These are phyloP conservation scores for Aureobasidium sp. DNA, from an alignment of 2,329 filamentous ascomycete genomes.

Conservation along the genomic window DNA sequence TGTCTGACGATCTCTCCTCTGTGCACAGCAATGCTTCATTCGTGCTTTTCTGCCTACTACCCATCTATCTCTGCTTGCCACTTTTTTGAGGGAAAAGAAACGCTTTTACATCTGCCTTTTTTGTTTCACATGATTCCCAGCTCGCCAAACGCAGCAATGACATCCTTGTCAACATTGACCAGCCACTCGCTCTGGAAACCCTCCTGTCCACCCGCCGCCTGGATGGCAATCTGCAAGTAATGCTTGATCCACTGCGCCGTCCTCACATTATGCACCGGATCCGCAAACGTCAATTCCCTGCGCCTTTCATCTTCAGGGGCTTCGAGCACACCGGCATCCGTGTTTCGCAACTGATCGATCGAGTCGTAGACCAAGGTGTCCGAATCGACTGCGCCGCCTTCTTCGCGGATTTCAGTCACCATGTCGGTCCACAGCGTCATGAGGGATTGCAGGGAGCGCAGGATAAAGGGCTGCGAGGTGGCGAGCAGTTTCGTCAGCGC, in stretches of 20 bases:
- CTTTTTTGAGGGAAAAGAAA: neutral
- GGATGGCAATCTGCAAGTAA: constrained; percentile 51
- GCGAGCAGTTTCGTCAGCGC: constrained; percentile 65
- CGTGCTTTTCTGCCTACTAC: neutral
- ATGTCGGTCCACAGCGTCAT: constrained; percentile 68
- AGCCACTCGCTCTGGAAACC: constrained; percentile 60
- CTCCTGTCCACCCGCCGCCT: constrained; percentile 51
- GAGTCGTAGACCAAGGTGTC: constrained; percentile 35
- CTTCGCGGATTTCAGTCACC: constrained; percentile 56
- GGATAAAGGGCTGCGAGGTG: constrained; percentile 42
- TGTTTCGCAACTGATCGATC: constrained; percentile 17
- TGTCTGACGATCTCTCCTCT: neutral
- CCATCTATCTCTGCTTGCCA: no score
- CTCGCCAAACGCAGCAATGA: constrained; percentile 53
- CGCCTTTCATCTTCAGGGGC: constrained; percentile 37
- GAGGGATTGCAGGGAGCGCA: constrained; percentile 54
- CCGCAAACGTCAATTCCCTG: constrained; percentile 45
- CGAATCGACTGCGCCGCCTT: constrained; percentile 34
- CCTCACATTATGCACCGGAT: constrained; percentile 60
- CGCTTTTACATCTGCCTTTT: neutral
- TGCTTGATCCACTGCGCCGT: constrained; percentile 56
- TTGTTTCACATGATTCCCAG: constrained; percentile 25
- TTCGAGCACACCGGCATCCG: constrained; percentile 22
- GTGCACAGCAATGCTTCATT: neutral
- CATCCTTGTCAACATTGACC: constrained; percentile 65